Conservation (phyloP, 768 basidiomycete species). For the Psilocybe cyanescens region DNA sequence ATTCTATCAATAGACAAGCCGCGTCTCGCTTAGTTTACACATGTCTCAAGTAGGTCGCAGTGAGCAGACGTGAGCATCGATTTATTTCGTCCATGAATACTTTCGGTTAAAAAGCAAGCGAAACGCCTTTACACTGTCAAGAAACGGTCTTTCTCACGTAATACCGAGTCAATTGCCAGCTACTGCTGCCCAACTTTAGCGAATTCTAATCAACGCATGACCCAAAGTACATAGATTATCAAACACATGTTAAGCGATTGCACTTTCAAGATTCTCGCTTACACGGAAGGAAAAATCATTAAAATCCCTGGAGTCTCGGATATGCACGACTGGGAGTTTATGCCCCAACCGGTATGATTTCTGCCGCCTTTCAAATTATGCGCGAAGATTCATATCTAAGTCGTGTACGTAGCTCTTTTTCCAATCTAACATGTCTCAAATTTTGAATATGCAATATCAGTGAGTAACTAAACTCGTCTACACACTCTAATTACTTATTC, state of each 20-base stretch:
- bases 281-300: neutral
- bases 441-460: neutral
- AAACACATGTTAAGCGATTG: neutral
- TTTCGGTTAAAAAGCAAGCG: no score
- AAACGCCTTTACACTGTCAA: no score
- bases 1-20: no score
- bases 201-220: no score
- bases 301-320: neutral
- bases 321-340: slow-evolving; percentile 7
- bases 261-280: neutral
- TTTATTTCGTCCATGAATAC: no score
- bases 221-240: neutral
- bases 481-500: no score
- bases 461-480: neutral
- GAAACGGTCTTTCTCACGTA: no score
- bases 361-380: neutral
- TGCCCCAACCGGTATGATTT: slow-evolving; percentile 1
- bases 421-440: neutral
- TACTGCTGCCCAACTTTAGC: no score
- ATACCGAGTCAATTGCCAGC: no score
- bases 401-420: neutral
- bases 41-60: no score
- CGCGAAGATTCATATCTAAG: neutral
- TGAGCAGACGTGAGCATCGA: no score
- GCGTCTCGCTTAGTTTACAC: no score